Percentiles rank a stretch among this genome's conserved stretches.
phyloP scores from a whole-genome alignment of 169 alveolate genomes.

The Pseudocohnilembus persalinus region DNA sequence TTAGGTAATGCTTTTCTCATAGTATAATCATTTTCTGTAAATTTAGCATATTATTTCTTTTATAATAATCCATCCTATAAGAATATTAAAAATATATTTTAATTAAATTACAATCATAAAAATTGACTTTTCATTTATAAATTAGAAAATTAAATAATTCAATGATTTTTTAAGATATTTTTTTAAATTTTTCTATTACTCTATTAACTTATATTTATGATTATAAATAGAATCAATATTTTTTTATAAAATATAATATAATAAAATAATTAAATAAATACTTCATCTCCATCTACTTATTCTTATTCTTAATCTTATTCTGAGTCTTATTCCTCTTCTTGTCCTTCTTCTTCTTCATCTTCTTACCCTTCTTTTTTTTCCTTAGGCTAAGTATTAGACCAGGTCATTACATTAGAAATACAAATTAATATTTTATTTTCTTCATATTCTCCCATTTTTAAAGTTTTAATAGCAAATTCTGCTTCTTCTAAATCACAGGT shows the following conservation, averaged over 20 bases:
- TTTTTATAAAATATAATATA: background rate
- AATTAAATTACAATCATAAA: too few species aligned
- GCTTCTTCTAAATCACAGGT: constrained; percentile 75
- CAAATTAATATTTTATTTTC: constrained; percentile 72
- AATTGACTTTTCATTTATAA: background rate
- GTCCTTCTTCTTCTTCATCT: constrained; percentile 51
- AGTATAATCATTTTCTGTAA: constrained; percentile 60
- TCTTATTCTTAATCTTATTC: constrained; percentile 48
- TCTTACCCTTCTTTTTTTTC: constrained; percentile 67
- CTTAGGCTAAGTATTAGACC: constrained; percentile 84
- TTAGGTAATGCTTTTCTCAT: constrained; percentile 60
- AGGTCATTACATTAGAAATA: constrained; percentile 84
- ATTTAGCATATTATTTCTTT: constrained; percentile 32
- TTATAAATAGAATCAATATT: background rate
- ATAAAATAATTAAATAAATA: constrained; percentile 9
- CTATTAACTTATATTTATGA: background rate
- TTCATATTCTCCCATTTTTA: constrained; percentile 40
- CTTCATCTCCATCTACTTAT: constrained; percentile 43
- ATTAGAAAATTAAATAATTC: too few species aligned
- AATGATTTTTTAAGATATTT: background rate
- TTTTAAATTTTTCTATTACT: background rate
- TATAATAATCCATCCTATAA: constrained; percentile 2
- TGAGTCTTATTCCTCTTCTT: constrained; percentile 48
- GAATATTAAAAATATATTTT: too few species aligned
- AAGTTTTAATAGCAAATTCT: constrained; percentile 61